phyloP scores from a whole-genome alignment of 352 stramenopile species.

The Phytophthora aleatoria region DNA sequence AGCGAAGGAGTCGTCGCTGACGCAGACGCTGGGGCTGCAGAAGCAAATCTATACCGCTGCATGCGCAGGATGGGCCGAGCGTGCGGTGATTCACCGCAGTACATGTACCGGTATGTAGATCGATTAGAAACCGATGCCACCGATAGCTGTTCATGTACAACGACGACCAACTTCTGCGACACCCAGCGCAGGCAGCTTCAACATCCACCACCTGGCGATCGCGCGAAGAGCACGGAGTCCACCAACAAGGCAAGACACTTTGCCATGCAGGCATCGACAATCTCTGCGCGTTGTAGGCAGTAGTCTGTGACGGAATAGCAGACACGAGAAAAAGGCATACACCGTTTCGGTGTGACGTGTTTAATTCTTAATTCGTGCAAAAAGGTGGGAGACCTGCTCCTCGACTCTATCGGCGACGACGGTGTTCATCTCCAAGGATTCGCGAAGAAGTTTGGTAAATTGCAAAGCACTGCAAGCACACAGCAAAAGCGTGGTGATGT shows the following conservation, averaged over 20 bases:
- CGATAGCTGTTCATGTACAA: too few relatives aligned
- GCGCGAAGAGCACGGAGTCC: background rate
- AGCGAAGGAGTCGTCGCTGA: too few relatives aligned
- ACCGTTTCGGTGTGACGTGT: background rate
- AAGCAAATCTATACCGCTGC: slow-evolving; percentile 1
- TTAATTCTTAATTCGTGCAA: too few relatives aligned
- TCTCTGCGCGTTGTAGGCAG: background rate
- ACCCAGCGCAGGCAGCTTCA: slow-evolving; percentile 1
- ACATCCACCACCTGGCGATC: slow-evolving; percentile 9
- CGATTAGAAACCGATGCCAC: background rate
- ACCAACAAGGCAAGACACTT: slow-evolving; percentile 1
- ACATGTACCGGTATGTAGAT: background rate
- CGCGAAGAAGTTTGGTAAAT: too few relatives aligned
- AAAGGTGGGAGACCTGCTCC: background rate
- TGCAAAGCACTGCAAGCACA: too few relatives aligned
- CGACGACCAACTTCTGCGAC: slow-evolving; percentile 4
- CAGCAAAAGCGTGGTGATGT: background rate
- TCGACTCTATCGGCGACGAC: too few relatives aligned
- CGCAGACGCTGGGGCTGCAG: background rate
- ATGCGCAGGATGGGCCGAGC: background rate
- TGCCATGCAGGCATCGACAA: background rate
- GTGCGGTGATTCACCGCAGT: background rate
- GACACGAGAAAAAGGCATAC: background rate
- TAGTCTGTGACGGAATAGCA: background rate
- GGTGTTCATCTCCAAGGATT: too few relatives aligned